Percentiles rank a stretch among this genome's conserved stretches.
phyloP scores from a whole-genome alignment of 768 basidiomycete species.

The Rhodocollybia butyracea region DNA sequence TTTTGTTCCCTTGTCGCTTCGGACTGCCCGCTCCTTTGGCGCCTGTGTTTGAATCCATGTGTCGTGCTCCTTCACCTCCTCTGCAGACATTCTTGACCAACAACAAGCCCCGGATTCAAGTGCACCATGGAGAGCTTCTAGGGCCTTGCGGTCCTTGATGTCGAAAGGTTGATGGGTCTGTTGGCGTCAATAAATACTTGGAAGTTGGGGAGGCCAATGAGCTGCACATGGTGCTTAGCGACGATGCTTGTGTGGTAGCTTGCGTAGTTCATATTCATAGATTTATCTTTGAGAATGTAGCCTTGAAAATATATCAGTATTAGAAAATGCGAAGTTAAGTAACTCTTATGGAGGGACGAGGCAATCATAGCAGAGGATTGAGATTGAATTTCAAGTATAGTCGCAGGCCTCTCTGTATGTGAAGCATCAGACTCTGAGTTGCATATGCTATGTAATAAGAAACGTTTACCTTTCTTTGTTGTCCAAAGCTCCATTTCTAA shows the following conservation, averaged over 20 bases:
- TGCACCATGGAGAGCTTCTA: not conserved
- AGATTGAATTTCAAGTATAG: not conserved
- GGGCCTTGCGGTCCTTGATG: not conserved
- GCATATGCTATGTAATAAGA: too few relatives aligned
- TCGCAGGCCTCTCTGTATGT: not conserved
- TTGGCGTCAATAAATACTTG: not conserved
- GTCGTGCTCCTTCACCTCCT: not conserved
- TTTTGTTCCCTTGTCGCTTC: not conserved
- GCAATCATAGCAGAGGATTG: slow-evolving; percentile 7
- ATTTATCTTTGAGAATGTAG: not conserved
- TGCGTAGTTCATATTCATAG: slow-evolving; percentile 13
- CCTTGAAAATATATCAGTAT: slow-evolving; percentile 2
- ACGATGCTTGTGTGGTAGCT: slow-evolving; percentile 14
- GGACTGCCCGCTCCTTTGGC: not conserved
- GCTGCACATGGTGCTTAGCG: slow-evolving; percentile 6
- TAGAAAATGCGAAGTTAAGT: not conserved
- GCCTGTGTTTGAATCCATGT: not conserved
- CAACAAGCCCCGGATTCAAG: not conserved
- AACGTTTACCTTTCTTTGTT: too few relatives aligned
- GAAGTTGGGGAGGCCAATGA: slow-evolving; percentile 16
- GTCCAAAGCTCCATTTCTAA: not conserved
- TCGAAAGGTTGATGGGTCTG: not conserved
- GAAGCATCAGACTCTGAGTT: not conserved
- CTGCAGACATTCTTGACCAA: not conserved
- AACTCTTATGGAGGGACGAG: slow-evolving; percentile 9